Evolutionary conservation across 345 rosid genomes (phyloP).

Genomic region (Arabis hirsuta): DNA sequence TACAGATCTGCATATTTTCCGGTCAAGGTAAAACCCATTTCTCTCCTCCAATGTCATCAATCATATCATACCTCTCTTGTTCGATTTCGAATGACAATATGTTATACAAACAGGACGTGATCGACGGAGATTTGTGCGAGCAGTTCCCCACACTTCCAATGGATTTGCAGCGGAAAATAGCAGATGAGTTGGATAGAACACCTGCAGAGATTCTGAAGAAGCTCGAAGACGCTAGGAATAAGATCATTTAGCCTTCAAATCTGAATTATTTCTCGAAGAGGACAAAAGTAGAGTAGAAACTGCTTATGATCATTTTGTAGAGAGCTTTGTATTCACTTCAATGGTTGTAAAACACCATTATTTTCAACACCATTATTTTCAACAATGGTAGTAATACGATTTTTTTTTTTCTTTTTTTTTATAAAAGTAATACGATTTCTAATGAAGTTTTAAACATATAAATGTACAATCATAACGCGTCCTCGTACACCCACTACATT

Average conservation of each 20-base stretch:
- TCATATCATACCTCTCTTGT: background rate
- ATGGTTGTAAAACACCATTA: conserved; percentile 12
- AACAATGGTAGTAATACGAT: background rate
- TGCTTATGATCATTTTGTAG: background rate
- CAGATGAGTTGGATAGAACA: conserved; percentile 91
- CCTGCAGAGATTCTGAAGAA: conserved; percentile 97
- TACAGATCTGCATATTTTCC: conserved; percentile 97
- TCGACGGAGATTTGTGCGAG: conserved; percentile 97
- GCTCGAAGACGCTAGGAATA: conserved; percentile 91
- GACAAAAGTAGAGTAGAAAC: conserved; percentile 42
- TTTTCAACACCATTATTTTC: too few species aligned
- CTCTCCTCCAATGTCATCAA: background rate
- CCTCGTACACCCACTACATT: conserved; percentile 25
- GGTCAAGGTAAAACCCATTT: conserved; percentile 65
- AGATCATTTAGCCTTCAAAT: conserved; percentile 54
- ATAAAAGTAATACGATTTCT: conserved; percentile 5
- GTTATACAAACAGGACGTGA: conserved; percentile 73
- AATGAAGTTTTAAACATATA: background rate
- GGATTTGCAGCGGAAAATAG: conserved; percentile 90
- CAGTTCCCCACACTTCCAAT: conserved; percentile 89
- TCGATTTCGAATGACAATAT: conserved; percentile 3
- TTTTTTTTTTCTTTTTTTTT: too few species aligned
- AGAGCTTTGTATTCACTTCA: conserved; percentile 11
- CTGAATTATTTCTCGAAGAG: conserved; percentile 23
- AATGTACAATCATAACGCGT: conserved; percentile 12